phyloP scores from a whole-genome alignment of 2,329 filamentous ascomycete species.

The Cryphonectria naterciae region DNA sequence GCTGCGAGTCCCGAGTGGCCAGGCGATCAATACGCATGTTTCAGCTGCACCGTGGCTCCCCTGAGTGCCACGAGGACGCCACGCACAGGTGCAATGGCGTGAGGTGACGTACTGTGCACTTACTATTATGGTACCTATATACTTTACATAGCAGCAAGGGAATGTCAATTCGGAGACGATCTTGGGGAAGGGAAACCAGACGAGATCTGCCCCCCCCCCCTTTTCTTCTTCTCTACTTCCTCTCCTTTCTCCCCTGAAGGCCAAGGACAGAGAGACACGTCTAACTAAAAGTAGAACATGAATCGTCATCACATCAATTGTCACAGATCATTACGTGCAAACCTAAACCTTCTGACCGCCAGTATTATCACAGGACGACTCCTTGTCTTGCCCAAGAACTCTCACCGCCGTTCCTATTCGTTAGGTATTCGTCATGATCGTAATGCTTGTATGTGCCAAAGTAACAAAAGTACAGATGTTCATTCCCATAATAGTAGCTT shows the following conservation, averaged over 20 bases:
- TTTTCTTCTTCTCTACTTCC: too few species aligned
- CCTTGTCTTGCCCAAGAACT: not conserved
- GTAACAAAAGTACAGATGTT: too few species aligned
- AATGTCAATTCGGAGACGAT: too few species aligned
- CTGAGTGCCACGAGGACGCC: slow-evolving; percentile 15
- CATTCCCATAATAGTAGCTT: not conserved
- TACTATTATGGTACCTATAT: too few species aligned
- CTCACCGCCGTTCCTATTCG: not conserved
- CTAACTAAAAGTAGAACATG: not conserved
- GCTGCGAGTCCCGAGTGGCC: not conserved
- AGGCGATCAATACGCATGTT: slow-evolving; percentile 20
- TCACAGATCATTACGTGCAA: not conserved
- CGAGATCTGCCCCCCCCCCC: not conserved
- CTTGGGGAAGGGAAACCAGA: not conserved
- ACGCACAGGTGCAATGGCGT: not conserved
- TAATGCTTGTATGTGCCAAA: not conserved
- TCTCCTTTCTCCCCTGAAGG: too few species aligned
- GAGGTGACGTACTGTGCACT: too few species aligned
- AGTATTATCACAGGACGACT: too few species aligned
- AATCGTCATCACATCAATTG: not conserved
- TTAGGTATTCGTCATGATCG: too few species aligned
- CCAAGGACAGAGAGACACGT: not conserved
- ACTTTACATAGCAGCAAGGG: too few species aligned
- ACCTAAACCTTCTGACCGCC: too few species aligned
- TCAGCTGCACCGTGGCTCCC: slow-evolving; percentile 19